Base-by-base conservation (phyloP, 805 yeast species). In the Wickerhamiella spandovensis region DNA sequence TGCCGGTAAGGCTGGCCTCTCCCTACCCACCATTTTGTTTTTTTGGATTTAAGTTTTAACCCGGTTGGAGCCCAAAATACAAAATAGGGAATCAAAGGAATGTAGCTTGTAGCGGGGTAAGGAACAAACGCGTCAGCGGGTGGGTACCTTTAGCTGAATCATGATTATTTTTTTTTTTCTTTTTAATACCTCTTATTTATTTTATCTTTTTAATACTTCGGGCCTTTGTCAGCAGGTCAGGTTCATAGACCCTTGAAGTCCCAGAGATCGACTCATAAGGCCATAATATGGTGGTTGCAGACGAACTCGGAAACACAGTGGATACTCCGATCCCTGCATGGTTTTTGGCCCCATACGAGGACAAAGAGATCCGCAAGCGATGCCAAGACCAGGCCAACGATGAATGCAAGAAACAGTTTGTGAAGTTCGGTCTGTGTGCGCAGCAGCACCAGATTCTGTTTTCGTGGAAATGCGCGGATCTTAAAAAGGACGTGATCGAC, bases 271-370 rank as follows among this genome's bases (percentile, higher is more conserved):
- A n/a, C n/a, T n/a, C n/a, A n/a, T 41, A 41, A 7, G 20, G 21
- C 20, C 44, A 21, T 15, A 4, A 43, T 10, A 43, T 43, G 45
- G 28, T 23, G 18, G 30, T 23, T 23, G n/a, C 46, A 15, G 46
- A 44, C 23, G 38, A 28, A 6, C 15, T 44, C n/a, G 54, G 54
- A n/a, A 54, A 54, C 42, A 35, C 48, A 5, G 51, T 23, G 2
- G 60, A 57, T n/a, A 53, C 57, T 12, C 57, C 62, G 5, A 54
- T 59, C 8, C 69, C 70, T 2, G 57, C 61, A n/a, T 67, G 70
- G 70, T 60, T 67, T 47, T 56, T 67, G 39, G 65, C 70, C 7
- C 70, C 70, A 3, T 51, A 62, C 52, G 70, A 67, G 44, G 70
- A 67, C 49, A 64, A 62, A 54, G 63, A 58, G 51, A 57, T 67